Percentiles rank a stretch among this genome's conserved stretches.
Evolutionary conservation across 148 eudicot species (phyloP).

Genomic region (Amaranthus cruentus): DNA sequence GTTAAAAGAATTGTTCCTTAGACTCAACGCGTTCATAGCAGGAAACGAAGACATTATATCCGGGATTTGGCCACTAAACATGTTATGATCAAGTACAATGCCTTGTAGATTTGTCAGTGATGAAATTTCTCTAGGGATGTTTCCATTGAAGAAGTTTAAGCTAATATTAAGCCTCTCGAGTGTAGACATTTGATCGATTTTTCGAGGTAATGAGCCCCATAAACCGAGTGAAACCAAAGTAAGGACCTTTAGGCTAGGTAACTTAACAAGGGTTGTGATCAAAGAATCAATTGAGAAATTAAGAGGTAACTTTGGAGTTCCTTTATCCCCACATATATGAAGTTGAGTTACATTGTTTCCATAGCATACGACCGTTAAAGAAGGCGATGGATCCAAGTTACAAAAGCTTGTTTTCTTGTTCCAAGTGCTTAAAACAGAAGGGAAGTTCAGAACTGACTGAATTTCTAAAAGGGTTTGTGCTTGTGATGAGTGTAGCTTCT

Average conservation of each 20-base stretch:
- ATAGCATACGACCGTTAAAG: conserved; percentile 71
- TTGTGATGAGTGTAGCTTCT: conserved; percentile 55
- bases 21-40: conserved; percentile 58
- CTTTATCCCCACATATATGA: conserved; percentile 47
- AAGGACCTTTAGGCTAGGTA: conserved; percentile 81
- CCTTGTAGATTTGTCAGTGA: conserved; percentile 60
- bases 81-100: conserved; percentile 64
- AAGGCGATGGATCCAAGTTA: conserved; percentile 46
- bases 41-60: conserved; percentile 55
- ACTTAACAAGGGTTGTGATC: conserved; percentile 44
- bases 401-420: conserved; percentile 58
- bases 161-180: conserved; percentile 85
- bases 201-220: conserved; percentile 58
- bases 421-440: conserved; percentile 53
- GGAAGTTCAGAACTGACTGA: conserved; percentile 49
- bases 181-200: conserved; percentile 44
- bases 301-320: conserved; percentile 40
- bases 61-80: conserved; percentile 55
- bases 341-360: conserved; percentile 67
- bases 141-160: conserved; percentile 58
- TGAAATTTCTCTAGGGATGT: conserved; percentile 49
- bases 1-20: conserved; percentile 58
- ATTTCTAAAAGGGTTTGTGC: conserved; percentile 55
- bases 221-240: conserved; percentile 73
- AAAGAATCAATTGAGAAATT: conserved; percentile 68